These are phyloP conservation scores for Amanita jacksonii DNA, from an alignment of 768 basidiomycete species.

Conservation along the genomic window DNA sequence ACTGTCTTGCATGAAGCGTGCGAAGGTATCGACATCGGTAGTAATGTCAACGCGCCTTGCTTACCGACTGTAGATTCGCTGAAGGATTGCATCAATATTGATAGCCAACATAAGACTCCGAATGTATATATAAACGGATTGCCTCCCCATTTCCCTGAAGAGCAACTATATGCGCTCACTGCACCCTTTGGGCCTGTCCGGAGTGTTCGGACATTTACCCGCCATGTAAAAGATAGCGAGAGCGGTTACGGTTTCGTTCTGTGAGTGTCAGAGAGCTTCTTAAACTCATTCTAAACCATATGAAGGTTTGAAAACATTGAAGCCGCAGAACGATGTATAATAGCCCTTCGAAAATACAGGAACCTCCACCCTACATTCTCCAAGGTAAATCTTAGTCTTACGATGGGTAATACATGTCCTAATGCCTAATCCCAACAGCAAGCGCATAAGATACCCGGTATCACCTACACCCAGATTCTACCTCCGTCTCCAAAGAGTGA, in stretches of 20 bases:
- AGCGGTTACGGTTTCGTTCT: slow-evolving; percentile 76
- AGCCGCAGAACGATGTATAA: slow-evolving; percentile 67
- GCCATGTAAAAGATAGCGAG: slow-evolving; percentile 65
- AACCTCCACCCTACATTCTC: slow-evolving; percentile 84
- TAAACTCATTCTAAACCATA: slow-evolving; percentile 4
- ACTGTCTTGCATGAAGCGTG: neutral
- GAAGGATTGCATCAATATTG: slow-evolving; percentile 8
- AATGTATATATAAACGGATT: slow-evolving; percentile 88
- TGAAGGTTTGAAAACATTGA: slow-evolving; percentile 57
- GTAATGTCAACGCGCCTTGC: slow-evolving; percentile 2
- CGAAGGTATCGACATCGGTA: neutral
- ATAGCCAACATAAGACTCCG: slow-evolving; percentile 38
- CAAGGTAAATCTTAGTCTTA: slow-evolving; percentile 38
- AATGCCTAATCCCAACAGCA: slow-evolving; percentile 22
- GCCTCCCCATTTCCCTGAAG: slow-evolving; percentile 75
- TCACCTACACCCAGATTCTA: slow-evolving; percentile 40
- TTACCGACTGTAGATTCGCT: neutral
- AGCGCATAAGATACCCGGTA: slow-evolving; percentile 80
- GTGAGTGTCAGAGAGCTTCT: slow-evolving; percentile 31
- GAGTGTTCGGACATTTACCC: slow-evolving; percentile 78
- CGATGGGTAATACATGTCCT: slow-evolving; percentile 6
- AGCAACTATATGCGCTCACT: slow-evolving; percentile 64
- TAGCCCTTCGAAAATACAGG: slow-evolving; percentile 55
- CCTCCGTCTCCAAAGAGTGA: slow-evolving; percentile 13
- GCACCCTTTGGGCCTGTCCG: slow-evolving; percentile 63